A percentile compares a stretch with the other conserved stretches of the same genome.
Evolutionary conservation across 2,329 filamentous ascomycete species (phyloP).

Genomic region (Cercospora sp.): DNA sequence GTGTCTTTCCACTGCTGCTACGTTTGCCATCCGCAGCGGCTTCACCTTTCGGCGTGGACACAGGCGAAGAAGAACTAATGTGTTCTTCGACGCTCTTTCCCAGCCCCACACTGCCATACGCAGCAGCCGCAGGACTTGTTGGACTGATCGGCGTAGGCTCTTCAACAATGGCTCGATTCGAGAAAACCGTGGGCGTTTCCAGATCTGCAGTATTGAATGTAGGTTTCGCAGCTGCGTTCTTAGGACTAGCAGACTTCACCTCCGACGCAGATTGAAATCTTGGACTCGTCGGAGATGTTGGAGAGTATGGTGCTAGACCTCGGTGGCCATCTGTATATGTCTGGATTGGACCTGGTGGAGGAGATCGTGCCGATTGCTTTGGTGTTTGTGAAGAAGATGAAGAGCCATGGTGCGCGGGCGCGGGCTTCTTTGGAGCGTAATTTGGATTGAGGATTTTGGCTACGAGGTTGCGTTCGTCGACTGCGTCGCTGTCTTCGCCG

Average conservation of each 20-base stretch:
- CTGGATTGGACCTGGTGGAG: slow-evolving; percentile 3
- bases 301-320: slow-evolving; percentile 38
- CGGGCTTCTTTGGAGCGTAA: slow-evolving; percentile 26
- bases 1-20: neutral
- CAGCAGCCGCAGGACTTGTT: slow-evolving; percentile 23
- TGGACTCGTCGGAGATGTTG: slow-evolving; percentile 3
- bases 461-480: slow-evolving; percentile 37
- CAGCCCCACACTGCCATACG: slow-evolving; percentile 30
- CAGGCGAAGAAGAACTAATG: neutral
- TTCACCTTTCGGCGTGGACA: neutral
- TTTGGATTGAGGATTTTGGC: slow-evolving; percentile 35
- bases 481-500: slow-evolving; percentile 48
- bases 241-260: slow-evolving; percentile 15
- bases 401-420: slow-evolving; percentile 25
- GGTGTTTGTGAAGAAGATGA: slow-evolving; percentile 2
- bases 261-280: slow-evolving; percentile 17
- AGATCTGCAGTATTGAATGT: slow-evolving; percentile 25
- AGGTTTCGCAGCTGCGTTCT: slow-evolving; percentile 18
- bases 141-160: slow-evolving; percentile 32
- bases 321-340: slow-evolving; percentile 40
- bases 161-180: slow-evolving; percentile 25
- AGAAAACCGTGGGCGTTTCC: slow-evolving; percentile 23
- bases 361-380: neutral
- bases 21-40: neutral
- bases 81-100: slow-evolving; percentile 39